These are phyloP conservation scores for Inonotus obliquus DNA, from an alignment of 1,284 basidiomycete genomes.

Conservation along the genomic window DNA sequence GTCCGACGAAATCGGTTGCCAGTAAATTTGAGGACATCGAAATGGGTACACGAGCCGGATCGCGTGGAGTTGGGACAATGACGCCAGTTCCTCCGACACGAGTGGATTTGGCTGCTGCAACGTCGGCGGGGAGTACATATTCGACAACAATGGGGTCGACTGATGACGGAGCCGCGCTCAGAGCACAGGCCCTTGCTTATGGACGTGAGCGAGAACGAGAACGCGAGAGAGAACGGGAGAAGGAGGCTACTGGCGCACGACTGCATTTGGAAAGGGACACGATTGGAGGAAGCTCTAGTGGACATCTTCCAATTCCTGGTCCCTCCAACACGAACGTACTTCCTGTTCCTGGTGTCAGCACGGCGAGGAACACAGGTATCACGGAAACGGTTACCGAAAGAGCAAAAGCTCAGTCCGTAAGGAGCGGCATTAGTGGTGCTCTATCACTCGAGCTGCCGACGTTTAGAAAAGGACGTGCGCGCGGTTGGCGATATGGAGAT, in stretches of 20 bases:
- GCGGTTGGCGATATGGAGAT: background rate
- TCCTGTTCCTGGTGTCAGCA: background rate
- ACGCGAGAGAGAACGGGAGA: background rate
- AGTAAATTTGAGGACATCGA: slow-evolving; percentile 11
- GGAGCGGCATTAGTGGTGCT: slow-evolving; percentile 7
- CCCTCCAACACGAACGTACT: background rate
- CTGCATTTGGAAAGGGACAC: slow-evolving; percentile 14
- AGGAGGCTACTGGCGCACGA: background rate
- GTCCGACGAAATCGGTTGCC: background rate
- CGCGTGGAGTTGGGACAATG: background rate
- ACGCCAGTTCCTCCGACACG: background rate
- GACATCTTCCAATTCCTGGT: background rate
- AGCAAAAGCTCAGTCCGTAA: background rate
- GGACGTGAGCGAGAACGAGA: background rate
- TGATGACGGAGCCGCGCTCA: slow-evolving; percentile 1
- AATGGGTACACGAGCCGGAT: slow-evolving; percentile 8
- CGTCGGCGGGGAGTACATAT: background rate
- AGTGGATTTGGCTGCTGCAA: background rate
- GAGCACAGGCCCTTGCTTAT: slow-evolving; percentile 7
- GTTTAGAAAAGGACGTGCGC: slow-evolving; percentile 8
- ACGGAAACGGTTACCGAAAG: background rate
- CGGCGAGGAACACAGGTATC: background rate
- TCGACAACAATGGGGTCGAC: background rate
- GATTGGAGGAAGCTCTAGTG: slow-evolving; percentile 7
- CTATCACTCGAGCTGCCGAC: slow-evolving; percentile 15